These are phyloP conservation scores for Eimeria praecox DNA, from an alignment of 169 alveolate genomes.

Conservation along the genomic window DNA sequence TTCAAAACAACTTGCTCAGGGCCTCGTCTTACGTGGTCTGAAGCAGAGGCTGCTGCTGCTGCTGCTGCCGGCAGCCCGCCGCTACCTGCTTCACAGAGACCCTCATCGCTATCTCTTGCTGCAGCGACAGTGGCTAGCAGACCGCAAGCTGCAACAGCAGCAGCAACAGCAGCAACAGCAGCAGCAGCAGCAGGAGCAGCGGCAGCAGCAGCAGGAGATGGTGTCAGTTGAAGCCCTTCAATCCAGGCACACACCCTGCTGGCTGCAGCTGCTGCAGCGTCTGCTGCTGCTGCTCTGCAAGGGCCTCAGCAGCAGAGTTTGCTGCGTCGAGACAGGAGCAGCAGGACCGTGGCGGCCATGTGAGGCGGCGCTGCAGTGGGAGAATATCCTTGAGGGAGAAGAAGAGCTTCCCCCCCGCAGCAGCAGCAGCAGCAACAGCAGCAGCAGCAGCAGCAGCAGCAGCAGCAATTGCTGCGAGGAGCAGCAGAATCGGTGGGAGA, in stretches of 20 bases:
- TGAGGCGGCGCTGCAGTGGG: conserved; percentile 56
- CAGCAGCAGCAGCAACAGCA: conserved; percentile 1
- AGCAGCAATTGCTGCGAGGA: not conserved
- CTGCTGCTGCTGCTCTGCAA: conserved; percentile 42
- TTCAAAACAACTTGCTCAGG: not conserved
- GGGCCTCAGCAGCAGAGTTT: conserved; percentile 49
- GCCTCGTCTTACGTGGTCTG: conserved; percentile 8
- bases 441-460: not conserved
- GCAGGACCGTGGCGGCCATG: conserved; percentile 25
- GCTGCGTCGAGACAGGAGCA: conserved; percentile 22
- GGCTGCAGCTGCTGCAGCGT: conserved; percentile 64
- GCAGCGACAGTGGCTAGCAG: conserved; percentile 62
- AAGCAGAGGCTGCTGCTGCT: conserved; percentile 33
- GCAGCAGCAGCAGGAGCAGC: conserved; percentile 26
- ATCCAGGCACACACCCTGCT: not conserved
- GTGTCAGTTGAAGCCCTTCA: not conserved
- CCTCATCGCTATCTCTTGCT: conserved; percentile 16
- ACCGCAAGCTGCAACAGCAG: too few relatives aligned
- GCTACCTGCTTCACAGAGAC: conserved; percentile 48
- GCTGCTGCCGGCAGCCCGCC: conserved; percentile 69
- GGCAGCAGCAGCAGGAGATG: conserved; percentile 7
- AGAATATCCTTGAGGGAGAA: conserved; percentile 51
- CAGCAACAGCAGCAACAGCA: conserved; percentile 6
- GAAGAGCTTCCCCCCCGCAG: not conserved
- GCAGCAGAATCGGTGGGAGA: conserved; percentile 55